Evolutionary conservation across 2,329 filamentous ascomycete species (phyloP).

Genomic region (Colletotrichum musicola): DNA sequence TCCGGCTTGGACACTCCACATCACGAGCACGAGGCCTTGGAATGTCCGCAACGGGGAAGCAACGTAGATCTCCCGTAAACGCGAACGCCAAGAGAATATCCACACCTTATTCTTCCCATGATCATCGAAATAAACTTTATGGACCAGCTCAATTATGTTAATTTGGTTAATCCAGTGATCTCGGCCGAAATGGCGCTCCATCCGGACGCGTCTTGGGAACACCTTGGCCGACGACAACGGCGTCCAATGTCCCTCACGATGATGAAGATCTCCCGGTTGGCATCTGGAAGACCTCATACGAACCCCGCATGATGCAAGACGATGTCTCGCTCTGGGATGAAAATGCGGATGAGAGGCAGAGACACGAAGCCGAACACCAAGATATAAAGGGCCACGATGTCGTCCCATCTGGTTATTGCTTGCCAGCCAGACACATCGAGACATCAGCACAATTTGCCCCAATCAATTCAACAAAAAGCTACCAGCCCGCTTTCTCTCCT

Average conservation of each 20-base stretch:
- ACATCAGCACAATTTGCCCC: too few relatives aligned
- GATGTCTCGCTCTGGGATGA: background rate
- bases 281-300: background rate
- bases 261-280: background rate
- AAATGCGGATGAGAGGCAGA: background rate
- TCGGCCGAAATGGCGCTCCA: background rate
- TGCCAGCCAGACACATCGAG: background rate
- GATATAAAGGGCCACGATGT: background rate
- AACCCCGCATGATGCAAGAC: background rate
- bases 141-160: background rate
- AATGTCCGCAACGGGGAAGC: slow-evolving; percentile 11
- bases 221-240: background rate
- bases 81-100: background rate
- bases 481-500: too few relatives aligned
- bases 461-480: background rate
- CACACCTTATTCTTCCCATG: background rate
- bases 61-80: slow-evolving; percentile 17
- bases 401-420: background rate
- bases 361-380: background rate
- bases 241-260: background rate
- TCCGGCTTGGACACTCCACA: background rate
- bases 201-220: background rate
- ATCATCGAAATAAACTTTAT: too few relatives aligned
- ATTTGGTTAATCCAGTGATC: too few relatives aligned
- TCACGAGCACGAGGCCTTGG: slow-evolving; percentile 2